Evolutionary conservation across 2,329 filamentous ascomycete genomes (phyloP).

Genomic region (Talaromyces amestolkiae): DNA sequence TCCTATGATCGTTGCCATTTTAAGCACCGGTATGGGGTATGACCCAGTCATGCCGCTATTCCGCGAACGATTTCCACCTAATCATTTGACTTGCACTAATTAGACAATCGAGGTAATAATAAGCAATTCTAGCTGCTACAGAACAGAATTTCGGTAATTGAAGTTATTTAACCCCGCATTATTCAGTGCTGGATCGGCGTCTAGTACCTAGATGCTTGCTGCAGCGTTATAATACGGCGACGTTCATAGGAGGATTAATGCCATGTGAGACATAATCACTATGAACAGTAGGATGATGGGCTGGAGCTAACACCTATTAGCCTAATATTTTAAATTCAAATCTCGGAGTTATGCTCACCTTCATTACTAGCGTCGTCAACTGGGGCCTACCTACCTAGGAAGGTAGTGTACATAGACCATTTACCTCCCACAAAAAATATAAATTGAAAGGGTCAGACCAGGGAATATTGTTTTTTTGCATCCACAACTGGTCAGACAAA

Average conservation of each 20-base stretch:
- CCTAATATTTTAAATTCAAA: not conserved
- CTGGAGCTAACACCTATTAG: not conserved
- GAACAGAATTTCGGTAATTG: not conserved
- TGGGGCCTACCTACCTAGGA: too few relatives aligned
- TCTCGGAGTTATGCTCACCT: not conserved
- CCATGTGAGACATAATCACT: not conserved
- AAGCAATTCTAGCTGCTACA: not conserved
- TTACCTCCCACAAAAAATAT: not conserved
- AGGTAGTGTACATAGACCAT: not conserved
- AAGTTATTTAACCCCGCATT: not conserved
- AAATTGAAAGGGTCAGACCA: not conserved
- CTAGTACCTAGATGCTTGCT: not conserved
- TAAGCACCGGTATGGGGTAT: not conserved
- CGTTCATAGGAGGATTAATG: not conserved
- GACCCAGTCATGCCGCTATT: not conserved
- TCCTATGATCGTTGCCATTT: not conserved
- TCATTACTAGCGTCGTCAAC: too few relatives aligned
- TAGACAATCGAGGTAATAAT: not conserved
- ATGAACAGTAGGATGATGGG: not conserved
- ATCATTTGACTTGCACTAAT: not conserved
- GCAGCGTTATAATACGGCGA: not conserved
- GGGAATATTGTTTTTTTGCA: not conserved
- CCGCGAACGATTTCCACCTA: not conserved
- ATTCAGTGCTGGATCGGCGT: not conserved
- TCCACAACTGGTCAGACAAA: not conserved